A percentile compares a stretch with the other conserved stretches of the same genome.
phyloP scores from a whole-genome alignment of 1,139 yeast genomes.

The Saccharomyces pastorianus region DNA sequence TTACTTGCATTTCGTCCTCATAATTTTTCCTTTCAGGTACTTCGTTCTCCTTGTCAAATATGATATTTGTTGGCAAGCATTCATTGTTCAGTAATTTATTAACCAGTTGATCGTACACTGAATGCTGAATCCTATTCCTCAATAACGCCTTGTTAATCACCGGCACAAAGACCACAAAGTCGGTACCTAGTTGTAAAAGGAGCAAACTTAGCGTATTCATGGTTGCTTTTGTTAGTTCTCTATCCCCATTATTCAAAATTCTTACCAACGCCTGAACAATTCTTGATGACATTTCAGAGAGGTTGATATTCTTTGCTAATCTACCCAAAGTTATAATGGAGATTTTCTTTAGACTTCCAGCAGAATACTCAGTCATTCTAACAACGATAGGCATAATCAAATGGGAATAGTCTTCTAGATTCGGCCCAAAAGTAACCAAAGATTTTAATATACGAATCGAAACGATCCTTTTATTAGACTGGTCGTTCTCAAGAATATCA shows the following conservation, averaged over 20 bases:
- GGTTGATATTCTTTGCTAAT: slow-evolving; percentile 60
- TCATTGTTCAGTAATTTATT: slow-evolving; percentile 77
- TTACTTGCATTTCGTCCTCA: slow-evolving; percentile 65
- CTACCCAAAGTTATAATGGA: slow-evolving; percentile 84
- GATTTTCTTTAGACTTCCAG: slow-evolving; percentile 49
- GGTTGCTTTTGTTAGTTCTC: slow-evolving; percentile 56
- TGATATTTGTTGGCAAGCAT: slow-evolving; percentile 71
- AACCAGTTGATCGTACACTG: slow-evolving; percentile 74
- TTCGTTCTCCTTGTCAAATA: slow-evolving; percentile 62
- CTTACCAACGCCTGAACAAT: slow-evolving; percentile 81
- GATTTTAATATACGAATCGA: slow-evolving; percentile 75
- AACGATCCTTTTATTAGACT: slow-evolving; percentile 52
- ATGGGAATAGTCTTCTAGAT: slow-evolving; percentile 82
- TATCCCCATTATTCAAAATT: slow-evolving; percentile 49
- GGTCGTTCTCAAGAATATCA: slow-evolving; percentile 72
- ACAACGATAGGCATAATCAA: slow-evolving; percentile 79
- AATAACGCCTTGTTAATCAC: slow-evolving; percentile 66
- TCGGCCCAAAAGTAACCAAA: slow-evolving; percentile 81
- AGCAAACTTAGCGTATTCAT: slow-evolving; percentile 78
- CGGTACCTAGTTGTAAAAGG: slow-evolving; percentile 72
- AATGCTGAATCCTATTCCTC: slow-evolving; percentile 57
- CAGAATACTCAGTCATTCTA: slow-evolving; percentile 66
- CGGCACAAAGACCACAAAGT: slow-evolving; percentile 81
- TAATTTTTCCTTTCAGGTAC: slow-evolving; percentile 48
- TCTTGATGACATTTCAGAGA: slow-evolving; percentile 85